Evolutionary conservation across 805 yeast species (phyloP).

Genomic region (Schizosaccharomyces japonicus): DNA sequence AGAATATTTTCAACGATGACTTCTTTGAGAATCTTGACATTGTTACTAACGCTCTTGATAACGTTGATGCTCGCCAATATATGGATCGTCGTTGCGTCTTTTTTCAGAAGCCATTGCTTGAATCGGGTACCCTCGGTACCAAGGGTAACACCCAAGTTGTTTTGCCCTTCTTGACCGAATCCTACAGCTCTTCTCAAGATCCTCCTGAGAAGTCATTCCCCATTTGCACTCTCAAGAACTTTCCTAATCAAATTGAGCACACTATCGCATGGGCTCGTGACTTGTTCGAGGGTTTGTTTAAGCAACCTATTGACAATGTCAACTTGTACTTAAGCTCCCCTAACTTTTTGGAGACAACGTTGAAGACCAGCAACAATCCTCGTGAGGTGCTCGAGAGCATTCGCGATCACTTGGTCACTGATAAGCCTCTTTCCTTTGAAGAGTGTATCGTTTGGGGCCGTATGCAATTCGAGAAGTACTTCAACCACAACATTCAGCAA

Average conservation of each 20-base stretch:
- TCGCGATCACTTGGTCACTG: conserved; percentile 36
- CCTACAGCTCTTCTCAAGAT: conserved; percentile 87
- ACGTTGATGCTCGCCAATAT: conserved; percentile 91
- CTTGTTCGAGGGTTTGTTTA: conserved; percentile 73
- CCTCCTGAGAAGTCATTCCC: conserved; percentile 98
- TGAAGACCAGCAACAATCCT: conserved; percentile 81
- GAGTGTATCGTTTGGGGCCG: conserved; percentile 94
- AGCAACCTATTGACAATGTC: conserved; percentile 80
- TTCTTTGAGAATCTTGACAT: conserved; percentile 72
- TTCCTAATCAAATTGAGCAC: conserved; percentile 95
- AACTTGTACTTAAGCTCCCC: conserved; percentile 78
- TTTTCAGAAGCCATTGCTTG: conserved; percentile 71
- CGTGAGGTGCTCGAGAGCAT: conserved; percentile 70
- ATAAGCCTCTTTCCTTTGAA: conserved; percentile 73
- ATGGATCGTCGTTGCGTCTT: conserved; percentile 93
- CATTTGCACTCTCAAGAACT: conserved; percentile 83
- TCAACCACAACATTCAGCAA: conserved; percentile 67
- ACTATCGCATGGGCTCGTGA: conserved; percentile 98
- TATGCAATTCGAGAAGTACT: conserved; percentile 63
- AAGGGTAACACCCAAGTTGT: conserved; percentile 96
- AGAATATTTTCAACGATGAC: conserved; percentile 54
- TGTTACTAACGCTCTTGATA: conserved; percentile 91
- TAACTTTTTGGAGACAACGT: conserved; percentile 68
- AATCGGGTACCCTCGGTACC: conserved; percentile 93
- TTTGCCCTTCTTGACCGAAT: conserved; percentile 79